A percentile compares a stretch with the other conserved stretches of the same genome.
phyloP scores from a whole-genome alignment of 139 green algal genomes.

The Volvox reticuliferus region DNA sequence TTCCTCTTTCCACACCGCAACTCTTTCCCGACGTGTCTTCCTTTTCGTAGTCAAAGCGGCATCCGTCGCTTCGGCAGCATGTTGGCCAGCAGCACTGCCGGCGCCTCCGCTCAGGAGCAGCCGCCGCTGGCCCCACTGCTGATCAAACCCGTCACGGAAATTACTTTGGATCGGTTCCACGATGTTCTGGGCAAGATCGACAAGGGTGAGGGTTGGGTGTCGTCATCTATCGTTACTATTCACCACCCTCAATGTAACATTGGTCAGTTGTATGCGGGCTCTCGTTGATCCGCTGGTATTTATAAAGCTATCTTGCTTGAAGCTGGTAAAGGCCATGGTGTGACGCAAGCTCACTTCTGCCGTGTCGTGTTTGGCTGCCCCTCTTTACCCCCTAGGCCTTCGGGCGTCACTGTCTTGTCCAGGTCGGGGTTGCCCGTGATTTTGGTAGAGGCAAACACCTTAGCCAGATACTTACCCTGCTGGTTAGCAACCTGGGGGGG shows the following conservation, averaged over 20 bases:
- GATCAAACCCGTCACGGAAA: background rate
- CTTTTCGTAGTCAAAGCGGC: slow-evolving; percentile 18
- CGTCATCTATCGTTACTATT: too few relatives aligned
- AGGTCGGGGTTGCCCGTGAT: too few relatives aligned
- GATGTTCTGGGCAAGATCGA: slow-evolving; percentile 81
- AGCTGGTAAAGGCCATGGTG: too few relatives aligned
- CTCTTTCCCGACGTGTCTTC: background rate
- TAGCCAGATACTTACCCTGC: slow-evolving; percentile 76
- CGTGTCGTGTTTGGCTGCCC: too few relatives aligned
- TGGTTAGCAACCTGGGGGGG: slow-evolving; percentile 69
- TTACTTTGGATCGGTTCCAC: slow-evolving; percentile 81
- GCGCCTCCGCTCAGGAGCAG: background rate
- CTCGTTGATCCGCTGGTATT: too few relatives aligned
- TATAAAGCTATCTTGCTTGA: too few relatives aligned
- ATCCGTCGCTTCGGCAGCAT: slow-evolving; percentile 54
- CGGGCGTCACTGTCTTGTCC: too few relatives aligned
- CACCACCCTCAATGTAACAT: too few relatives aligned
- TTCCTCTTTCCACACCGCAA: too few relatives aligned
- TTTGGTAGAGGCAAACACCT: slow-evolving; percentile 42
- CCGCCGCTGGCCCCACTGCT: background rate
- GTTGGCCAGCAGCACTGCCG: slow-evolving; percentile 15
- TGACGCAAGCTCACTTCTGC: too few relatives aligned
- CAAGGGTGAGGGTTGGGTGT: slow-evolving; percentile 18
- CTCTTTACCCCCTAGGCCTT: too few relatives aligned
- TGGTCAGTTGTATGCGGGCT: too few relatives aligned